phyloP scores from a whole-genome alignment of 768 basidiomycete species.

The Dendrothele bispora region DNA sequence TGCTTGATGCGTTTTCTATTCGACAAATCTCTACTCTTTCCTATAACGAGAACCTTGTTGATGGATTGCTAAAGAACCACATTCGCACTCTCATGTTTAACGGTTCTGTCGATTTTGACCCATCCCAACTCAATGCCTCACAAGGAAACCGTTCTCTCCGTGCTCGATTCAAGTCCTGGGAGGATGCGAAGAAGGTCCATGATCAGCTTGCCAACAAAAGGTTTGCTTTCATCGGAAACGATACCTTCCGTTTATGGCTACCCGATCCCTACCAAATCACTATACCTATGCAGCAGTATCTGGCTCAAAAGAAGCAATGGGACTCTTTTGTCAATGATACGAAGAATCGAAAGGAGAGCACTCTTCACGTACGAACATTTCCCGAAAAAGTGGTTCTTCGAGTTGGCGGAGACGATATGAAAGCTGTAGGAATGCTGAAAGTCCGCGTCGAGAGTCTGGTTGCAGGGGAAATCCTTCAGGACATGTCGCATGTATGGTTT shows the following conservation, averaged over 20 bases:
- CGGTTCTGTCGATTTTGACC: slow-evolving; percentile 24
- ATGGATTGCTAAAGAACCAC: slow-evolving; percentile 20
- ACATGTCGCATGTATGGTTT: slow-evolving; percentile 50
- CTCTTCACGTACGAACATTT: slow-evolving; percentile 27
- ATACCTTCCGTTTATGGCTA: slow-evolving; percentile 37
- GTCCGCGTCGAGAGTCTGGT: slow-evolving; percentile 58
- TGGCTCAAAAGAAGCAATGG: slow-evolving; percentile 52
- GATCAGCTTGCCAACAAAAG: slow-evolving; percentile 32
- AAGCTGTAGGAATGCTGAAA: slow-evolving; percentile 55
- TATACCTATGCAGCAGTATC: slow-evolving; percentile 49
- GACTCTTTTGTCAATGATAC: slow-evolving; percentile 36
- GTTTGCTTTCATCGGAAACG: slow-evolving; percentile 28
- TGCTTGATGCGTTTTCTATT: slow-evolving; percentile 28
- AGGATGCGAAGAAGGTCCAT: slow-evolving; percentile 42
- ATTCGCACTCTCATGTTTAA: slow-evolving; percentile 21
- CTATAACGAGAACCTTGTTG: slow-evolving; percentile 16
- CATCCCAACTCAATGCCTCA: slow-evolving; percentile 2
- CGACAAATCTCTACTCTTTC: slow-evolving; percentile 19
- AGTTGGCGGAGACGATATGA: slow-evolving; percentile 52
- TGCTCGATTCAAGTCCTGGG: slow-evolving; percentile 49
- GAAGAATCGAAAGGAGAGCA: slow-evolving; percentile 35
- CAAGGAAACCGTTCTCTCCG: slow-evolving; percentile 26
- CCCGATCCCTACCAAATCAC: slow-evolving; percentile 52
- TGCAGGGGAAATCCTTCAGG: slow-evolving; percentile 46
- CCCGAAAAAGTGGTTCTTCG: slow-evolving; percentile 24